These are phyloP conservation scores for Cercophora samala DNA, from an alignment of 495 filamentous ascomycete species.

Conservation along the genomic window DNA sequence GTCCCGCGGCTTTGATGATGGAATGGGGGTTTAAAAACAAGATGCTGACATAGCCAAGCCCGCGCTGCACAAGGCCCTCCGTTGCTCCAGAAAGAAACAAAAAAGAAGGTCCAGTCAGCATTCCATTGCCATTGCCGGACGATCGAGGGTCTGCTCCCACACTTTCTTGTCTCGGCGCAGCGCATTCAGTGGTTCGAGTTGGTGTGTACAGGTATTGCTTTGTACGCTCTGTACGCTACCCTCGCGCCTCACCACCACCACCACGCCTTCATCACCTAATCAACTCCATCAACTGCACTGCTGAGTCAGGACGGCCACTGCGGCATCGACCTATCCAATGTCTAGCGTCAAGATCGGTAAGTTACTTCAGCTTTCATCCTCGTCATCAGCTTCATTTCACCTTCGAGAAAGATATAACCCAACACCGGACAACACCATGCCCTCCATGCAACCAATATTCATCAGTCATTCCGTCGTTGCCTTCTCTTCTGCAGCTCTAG, in stretches of 20 bases:
- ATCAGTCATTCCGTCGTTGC: not conserved
- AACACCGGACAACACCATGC: too few species aligned
- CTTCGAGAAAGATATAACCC: not conserved
- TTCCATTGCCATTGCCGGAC: not conserved
- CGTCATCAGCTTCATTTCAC: not conserved
- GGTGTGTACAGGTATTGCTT: slow-evolving; percentile 2
- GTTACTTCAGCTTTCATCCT: slow-evolving; percentile 5
- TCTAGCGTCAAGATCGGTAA: slow-evolving; percentile 2
- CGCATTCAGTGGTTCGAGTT: not conserved
- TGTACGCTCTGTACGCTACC: slow-evolving; percentile 1
- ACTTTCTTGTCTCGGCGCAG: not conserved
- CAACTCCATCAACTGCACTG: not conserved
- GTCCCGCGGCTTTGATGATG: not conserved
- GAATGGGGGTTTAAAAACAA: not conserved
- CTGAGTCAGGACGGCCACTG: slow-evolving; percentile 10
- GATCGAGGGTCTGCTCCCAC: not conserved
- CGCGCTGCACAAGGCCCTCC: not conserved
- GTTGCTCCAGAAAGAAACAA: slow-evolving; percentile 2
- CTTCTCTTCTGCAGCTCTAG: not conserved
- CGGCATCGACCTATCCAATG: slow-evolving; percentile 6
- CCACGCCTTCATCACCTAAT: not conserved
- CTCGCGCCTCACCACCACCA: slow-evolving; percentile 3
- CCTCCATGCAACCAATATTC: not conserved
- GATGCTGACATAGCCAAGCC: slow-evolving; percentile 9
- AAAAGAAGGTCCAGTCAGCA: not conserved